Evolutionary conservation across 306 rosid species (phyloP), one percentile per base, ranked within the genome.

Genomic region (Canavalia gladiata): DNA sequence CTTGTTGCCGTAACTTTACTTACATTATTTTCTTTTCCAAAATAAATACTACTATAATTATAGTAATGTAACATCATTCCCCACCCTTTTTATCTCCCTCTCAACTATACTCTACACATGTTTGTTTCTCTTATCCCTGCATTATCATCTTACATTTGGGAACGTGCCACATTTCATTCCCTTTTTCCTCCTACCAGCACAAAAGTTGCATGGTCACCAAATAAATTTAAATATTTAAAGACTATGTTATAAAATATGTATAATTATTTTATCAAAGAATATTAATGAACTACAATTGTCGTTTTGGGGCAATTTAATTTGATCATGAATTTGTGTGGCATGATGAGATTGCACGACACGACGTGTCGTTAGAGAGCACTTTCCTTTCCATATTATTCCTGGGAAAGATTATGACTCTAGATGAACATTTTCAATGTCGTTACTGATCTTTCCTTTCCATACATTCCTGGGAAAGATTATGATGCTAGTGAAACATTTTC

Each of bases 381-480:
- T 73, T 73, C 50, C 65, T 73, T 81, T 51, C 54, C 54, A 85
- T 64, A 80, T 12, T 46, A 63, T 81, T 76, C 83, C 77, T 35
- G 54, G 65, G 59, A 68, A 78, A 78, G 75, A 77, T 69, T 45
- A 78, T 78, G 74, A 65, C 18, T 49, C 12, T 7, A 47, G 13
- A 68, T 70, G 66, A 75, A 45, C 35, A 69, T 43, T 45, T 50
- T 67, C 51, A 49, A 41, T 65, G 62, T 66, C 74, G 41, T 42
- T 72, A 33, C 43, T 66, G 75, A 55, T 77, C 73, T 69, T 84
- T 80, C 81, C 49, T 50, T 77, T 81, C 79, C 57, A 79, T 75
- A 86, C 18, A 83, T 82, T 82, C 79, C 68, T 52, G 52, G 43
- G 69, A 71, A 81, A 77, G 62, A 81, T 81, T 39, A 84, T 73